These are phyloP conservation scores for Parafenestella ontariensis DNA, from an alignment of 2,329 filamentous ascomycete genomes.

Conservation along the genomic window DNA sequence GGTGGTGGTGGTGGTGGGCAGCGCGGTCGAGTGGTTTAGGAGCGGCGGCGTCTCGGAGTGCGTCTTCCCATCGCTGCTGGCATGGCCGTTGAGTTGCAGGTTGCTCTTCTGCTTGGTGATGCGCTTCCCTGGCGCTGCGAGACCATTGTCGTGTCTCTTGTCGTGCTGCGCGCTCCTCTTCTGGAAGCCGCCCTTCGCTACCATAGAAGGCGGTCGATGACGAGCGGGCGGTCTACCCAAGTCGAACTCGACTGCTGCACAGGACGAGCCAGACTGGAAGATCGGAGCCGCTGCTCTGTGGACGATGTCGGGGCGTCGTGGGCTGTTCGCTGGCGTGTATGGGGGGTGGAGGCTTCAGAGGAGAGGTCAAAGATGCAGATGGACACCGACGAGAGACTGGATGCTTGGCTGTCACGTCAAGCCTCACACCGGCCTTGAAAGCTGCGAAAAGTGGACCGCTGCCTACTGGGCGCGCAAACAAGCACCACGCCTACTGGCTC, in stretches of 20 bases:
- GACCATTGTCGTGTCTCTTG: constrained; percentile 82
- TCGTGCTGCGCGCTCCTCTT: constrained; percentile 56
- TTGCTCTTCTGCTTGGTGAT: constrained; percentile 59
- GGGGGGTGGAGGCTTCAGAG: constrained; percentile 17
- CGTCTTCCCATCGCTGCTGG: constrained; percentile 47
- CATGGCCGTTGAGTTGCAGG: constrained; percentile 52
- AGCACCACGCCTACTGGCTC: too few species aligned
- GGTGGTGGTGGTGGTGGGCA: constrained; percentile 25
- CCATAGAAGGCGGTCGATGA: constrained; percentile 52
- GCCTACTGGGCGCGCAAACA: background rate
- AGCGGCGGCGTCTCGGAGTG: constrained; percentile 49
- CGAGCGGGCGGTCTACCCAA: constrained; percentile 46
- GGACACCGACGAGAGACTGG: background rate
- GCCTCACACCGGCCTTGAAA: background rate
- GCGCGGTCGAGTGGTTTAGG: constrained; percentile 48
- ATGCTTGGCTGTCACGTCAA: constrained; percentile 3
- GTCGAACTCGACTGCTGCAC: constrained; percentile 52
- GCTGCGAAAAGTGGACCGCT: background rate
- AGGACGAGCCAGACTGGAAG: constrained; percentile 56
- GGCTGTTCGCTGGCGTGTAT: constrained; percentile 26
- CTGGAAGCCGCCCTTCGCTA: constrained; percentile 57
- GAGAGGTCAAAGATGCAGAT: constrained; percentile 4
- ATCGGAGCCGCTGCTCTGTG: constrained; percentile 42
- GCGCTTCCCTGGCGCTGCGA: constrained; percentile 79
- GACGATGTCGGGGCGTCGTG: constrained; percentile 16